Conservation (phyloP, 108 stramenopile species). For the Nannochloropsis oceanica region DNA sequence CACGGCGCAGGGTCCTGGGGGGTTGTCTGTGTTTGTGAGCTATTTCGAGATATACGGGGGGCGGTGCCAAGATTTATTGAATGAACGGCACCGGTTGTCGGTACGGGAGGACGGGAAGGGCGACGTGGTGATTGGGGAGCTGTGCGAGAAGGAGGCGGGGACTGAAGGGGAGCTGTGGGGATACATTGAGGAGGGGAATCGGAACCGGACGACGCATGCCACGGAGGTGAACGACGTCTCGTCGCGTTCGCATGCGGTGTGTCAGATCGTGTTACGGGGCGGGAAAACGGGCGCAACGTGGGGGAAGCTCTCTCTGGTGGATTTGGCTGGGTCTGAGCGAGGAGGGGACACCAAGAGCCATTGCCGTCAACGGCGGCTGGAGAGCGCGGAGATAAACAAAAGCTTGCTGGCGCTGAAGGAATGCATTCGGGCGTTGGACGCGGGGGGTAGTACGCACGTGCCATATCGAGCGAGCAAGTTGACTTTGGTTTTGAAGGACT, state of each 20-base stretch:
- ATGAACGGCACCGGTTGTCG: constrained; percentile 68
- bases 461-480: constrained; percentile 98
- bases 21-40: constrained; percentile 50
- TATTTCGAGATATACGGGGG: constrained; percentile 98
- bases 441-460: constrained; percentile 60
- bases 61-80: constrained; percentile 81
- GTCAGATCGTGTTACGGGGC: constrained; percentile 62
- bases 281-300: constrained; percentile 38
- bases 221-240: constrained; percentile 79
- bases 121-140: constrained; percentile 71
- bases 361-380: constrained; percentile 75
- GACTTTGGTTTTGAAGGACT: constrained; percentile 90
- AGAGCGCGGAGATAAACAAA: constrained; percentile 95
- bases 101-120: constrained; percentile 90
- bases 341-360: constrained; percentile 88
- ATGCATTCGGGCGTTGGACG: constrained; percentile 89
- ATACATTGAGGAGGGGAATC: constrained; percentile 66
- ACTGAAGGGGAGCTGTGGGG: constrained; percentile 57
- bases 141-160: constrained; percentile 53
- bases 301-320: constrained; percentile 82
- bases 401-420: constrained; percentile 85
- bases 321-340: constrained; percentile 89
- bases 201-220: constrained; percentile 80
- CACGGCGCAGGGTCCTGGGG: background rate
- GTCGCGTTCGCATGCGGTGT: constrained; percentile 90